Evolutionary conservation across 148 eudicot species (phyloP), one percentile per base, ranked within the genome.

Genomic region (Selenicereus undatus): DNA sequence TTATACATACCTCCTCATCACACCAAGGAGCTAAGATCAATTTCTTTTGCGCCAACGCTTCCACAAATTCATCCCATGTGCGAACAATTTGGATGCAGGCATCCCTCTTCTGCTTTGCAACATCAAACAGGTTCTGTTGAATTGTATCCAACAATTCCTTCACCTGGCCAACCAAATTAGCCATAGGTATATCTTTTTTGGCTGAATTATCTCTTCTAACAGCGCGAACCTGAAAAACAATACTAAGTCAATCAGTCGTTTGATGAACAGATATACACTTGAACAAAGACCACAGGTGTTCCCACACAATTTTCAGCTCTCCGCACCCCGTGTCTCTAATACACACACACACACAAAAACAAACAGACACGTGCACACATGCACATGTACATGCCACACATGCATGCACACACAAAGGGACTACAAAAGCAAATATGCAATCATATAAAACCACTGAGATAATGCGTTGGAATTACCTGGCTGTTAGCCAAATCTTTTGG

Each of bases 21-120:
- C 95, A 94, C 99, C 99, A 97, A 51, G 99, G 99, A 77, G 99
- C 99, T 80, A 97, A 86, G 50, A 97, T 97, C 91, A 97, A 68
- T 80, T 97, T 97, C 88, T 92, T 96, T 29, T 92, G 89, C 24
- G 86, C 86, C 82, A 97, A 87, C 35, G 98, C 99, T 86, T 92
- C 97, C 52, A 79, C 76, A 81, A 97, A 97, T 79, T 97, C 98
- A 73, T 94, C 99, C 99, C 99, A 97, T 8, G 98, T 94, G 76
- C 79, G 87, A n/a, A 85, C 87, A 68, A 86, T 86, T 80, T 89
- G 84, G 75, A 97, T 81, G 81, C 97, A 97, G 0, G 87, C 95
- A 82, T 97, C 99, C 83, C 98, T 84, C 84, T 90, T 97, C 81
- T 88, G 85, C 84, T 89, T 94, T 50, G 99, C 99, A 26, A 78